phyloP scores from a whole-genome alignment of 2,329 filamentous ascomycete genomes.

The Endoconidiophora polonica region DNA sequence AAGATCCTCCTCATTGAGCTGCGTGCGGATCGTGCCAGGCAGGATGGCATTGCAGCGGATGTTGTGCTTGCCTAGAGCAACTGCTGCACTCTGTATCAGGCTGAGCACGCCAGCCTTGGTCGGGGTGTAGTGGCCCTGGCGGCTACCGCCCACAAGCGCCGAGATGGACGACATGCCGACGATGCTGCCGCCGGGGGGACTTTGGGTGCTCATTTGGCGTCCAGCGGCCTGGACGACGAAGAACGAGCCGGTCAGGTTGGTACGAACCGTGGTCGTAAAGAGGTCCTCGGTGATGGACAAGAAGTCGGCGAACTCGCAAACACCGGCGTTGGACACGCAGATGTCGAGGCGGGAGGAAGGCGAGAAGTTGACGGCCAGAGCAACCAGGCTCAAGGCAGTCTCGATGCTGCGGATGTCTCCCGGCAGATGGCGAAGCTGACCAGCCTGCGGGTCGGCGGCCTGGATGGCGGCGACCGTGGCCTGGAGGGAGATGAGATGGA shows the following conservation, averaged over 20 bases:
- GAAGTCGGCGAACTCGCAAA: slow-evolving; percentile 81
- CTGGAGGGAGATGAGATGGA: slow-evolving; percentile 36
- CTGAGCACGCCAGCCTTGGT: slow-evolving; percentile 71
- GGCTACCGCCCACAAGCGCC: slow-evolving; percentile 60
- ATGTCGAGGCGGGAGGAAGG: slow-evolving; percentile 45
- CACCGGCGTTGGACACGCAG: slow-evolving; percentile 76
- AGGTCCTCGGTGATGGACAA: slow-evolving; percentile 55
- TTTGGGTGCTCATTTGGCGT: slow-evolving; percentile 56
- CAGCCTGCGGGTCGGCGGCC: slow-evolving; percentile 13
- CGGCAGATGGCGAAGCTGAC: slow-evolving; percentile 43
- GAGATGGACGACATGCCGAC: slow-evolving; percentile 60
- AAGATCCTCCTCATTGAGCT: slow-evolving; percentile 71
- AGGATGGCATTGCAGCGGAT: slow-evolving; percentile 74
- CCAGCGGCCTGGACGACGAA: slow-evolving; percentile 74
- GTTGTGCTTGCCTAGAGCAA: slow-evolving; percentile 56
- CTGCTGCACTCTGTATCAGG: slow-evolving; percentile 70
- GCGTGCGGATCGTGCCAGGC: slow-evolving; percentile 68
- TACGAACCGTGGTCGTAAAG: slow-evolving; percentile 53
- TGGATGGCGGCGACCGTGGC: slow-evolving; percentile 33
- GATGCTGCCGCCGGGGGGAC: slow-evolving; percentile 57
- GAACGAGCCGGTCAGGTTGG: slow-evolving; percentile 80
- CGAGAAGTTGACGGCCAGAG: slow-evolving; percentile 44
- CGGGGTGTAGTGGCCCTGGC: slow-evolving; percentile 73
- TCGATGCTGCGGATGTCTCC: slow-evolving; percentile 65
- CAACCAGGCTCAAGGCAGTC: slow-evolving; percentile 53